Evolutionary conservation across 306 rosid species (phyloP), one percentile per base, ranked within the genome.

Genomic region (Castanospermum australe): DNA sequence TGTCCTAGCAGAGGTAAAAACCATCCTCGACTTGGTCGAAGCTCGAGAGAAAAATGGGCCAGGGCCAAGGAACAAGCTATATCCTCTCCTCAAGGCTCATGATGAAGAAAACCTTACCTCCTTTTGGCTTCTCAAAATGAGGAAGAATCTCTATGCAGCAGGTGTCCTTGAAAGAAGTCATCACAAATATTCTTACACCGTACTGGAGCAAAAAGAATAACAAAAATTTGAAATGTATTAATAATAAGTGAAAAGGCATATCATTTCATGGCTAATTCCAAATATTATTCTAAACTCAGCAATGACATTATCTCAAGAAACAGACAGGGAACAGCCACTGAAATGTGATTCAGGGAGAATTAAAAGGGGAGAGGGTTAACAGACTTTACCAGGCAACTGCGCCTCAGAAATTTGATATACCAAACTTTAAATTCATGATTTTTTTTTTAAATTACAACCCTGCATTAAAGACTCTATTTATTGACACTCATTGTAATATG

Each of bases 91-190:
- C 71, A 33, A n/a, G 42, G 15, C 47, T 41, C 69, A 63, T 65
- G 60, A 66, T 9, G 45, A 68, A 61, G 17, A 64, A 86, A 66
- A 55, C 33, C 75, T 68, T 62, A 93, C 96, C 93, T 81, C 75
- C 81, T 63, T 89, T 84, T 17, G 96, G 84, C 71, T 77, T 86
- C 84, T 82, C 85, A 71, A 65, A 57, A 55, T 79, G 86, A 14
- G 96, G 97, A 88, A 93, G 91, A 82, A 93, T 93, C 91, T 93
- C 97, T 77, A 93, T 86, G 89, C 82, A 91, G 75, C 88, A 89
- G 35, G 92, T 88, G 66, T 91, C 94, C 89, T 93, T 89, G 80
- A 93, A 93, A 50, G 97, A 93, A 75, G 97, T 88, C 25, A 93
- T 70, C 80, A 93, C 85, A 41, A 89, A 84, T 36, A 93, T 90